Percentiles rank a stretch among this genome's conserved stretches.
Evolutionary conservation across 192 early-diverging fungal species (phyloP).

Genomic region (Coemansia sp.): DNA sequence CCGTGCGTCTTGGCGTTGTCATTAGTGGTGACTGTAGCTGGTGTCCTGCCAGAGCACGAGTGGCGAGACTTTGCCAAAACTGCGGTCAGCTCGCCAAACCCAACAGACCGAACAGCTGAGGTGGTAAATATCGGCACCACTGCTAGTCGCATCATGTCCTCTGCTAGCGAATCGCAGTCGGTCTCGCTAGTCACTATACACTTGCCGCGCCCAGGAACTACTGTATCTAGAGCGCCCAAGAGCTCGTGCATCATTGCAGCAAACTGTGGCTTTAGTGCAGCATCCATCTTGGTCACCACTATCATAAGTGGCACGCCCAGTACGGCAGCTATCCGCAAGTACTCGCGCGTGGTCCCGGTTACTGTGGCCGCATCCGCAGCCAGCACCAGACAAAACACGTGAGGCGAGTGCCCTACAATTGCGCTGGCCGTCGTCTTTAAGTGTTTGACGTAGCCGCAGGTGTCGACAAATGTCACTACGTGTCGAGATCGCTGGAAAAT

Average conservation of each 20-base stretch:
- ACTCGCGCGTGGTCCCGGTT: slow-evolving; percentile 71
- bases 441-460: slow-evolving; percentile 87
- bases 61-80: slow-evolving; percentile 64
- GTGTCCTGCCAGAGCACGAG: neutral
- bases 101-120: slow-evolving; percentile 76
- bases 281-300: slow-evolving; percentile 83
- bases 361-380: slow-evolving; percentile 66
- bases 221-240: slow-evolving; percentile 45
- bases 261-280: slow-evolving; percentile 57
- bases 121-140: slow-evolving; percentile 82
- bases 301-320: slow-evolving; percentile 82
- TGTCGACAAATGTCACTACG: slow-evolving; percentile 82
- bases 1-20: slow-evolving; percentile 19
- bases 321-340: slow-evolving; percentile 75
- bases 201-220: slow-evolving; percentile 35
- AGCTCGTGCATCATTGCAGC: slow-evolving; percentile 53
- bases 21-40: slow-evolving; percentile 16
- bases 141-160: slow-evolving; percentile 47
- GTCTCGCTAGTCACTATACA: slow-evolving; percentile 27
- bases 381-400: slow-evolving; percentile 83
- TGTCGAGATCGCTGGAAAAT: slow-evolving; percentile 72
- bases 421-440: slow-evolving; percentile 88
- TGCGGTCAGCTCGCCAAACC: slow-evolving; percentile 68
- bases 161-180: slow-evolving; percentile 23
- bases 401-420: slow-evolving; percentile 84